A percentile compares a stretch with the other conserved stretches of the same genome.
phyloP scores from a whole-genome alignment of 768 basidiomycete species.

The Tulasnella sp. region DNA sequence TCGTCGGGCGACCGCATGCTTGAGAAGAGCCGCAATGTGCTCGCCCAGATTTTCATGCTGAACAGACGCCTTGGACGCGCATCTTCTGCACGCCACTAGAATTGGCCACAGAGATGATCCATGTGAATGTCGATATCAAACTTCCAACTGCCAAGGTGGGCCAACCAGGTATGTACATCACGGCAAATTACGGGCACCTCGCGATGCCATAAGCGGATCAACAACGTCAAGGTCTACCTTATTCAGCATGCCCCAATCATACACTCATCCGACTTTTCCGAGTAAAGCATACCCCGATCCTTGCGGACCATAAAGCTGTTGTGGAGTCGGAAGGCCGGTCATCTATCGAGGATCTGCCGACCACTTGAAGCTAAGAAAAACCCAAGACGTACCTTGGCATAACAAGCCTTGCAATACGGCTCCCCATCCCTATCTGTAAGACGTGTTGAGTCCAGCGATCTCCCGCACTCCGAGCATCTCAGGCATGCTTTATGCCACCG shows the following conservation, averaged over 20 bases:
- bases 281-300: slow-evolving; percentile 73
- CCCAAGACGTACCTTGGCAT: slow-evolving; percentile 53
- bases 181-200: neutral
- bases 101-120: neutral
- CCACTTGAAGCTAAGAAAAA: neutral
- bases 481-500: slow-evolving; percentile 75
- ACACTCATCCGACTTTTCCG: slow-evolving; percentile 36
- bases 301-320: slow-evolving; percentile 66
- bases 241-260: neutral
- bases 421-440: slow-evolving; percentile 73
- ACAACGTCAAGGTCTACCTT: neutral
- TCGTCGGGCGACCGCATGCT: neutral
- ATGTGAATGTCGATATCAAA: neutral
- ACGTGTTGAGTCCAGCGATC: slow-evolving; percentile 64
- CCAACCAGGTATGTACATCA: neutral
- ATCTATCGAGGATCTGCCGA: slow-evolving; percentile 5
- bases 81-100: neutral
- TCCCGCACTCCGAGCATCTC: slow-evolving; percentile 69
- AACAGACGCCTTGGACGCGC: neutral
- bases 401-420: slow-evolving; percentile 68
- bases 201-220: neutral
- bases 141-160: neutral
- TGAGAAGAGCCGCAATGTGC: neutral
- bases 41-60: neutral
- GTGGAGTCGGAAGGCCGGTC: slow-evolving; percentile 10